A percentile compares a stretch with the other conserved stretches of the same genome.
phyloP scores from a whole-genome alignment of 2,329 filamentous ascomycete species.

The Stachybotrys chlorohalonatus region DNA sequence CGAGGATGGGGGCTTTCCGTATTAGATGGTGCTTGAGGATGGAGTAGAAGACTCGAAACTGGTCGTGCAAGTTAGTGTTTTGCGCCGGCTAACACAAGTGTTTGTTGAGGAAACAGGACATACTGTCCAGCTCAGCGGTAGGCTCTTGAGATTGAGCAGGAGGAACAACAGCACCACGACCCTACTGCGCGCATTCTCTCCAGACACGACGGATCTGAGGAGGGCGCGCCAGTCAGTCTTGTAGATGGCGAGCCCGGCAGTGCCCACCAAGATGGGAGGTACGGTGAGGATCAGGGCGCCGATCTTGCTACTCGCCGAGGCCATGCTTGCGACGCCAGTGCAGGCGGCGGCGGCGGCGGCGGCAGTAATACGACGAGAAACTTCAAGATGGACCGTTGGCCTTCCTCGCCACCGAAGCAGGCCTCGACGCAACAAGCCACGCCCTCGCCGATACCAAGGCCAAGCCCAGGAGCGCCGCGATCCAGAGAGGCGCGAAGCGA shows the following conservation, averaged over 20 bases:
- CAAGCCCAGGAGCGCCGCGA: constrained; percentile 21
- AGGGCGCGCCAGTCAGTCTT: constrained; percentile 31
- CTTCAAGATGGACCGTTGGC: not conserved
- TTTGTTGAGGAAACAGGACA: constrained; percentile 15
- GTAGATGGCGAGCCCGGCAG: constrained; percentile 37
- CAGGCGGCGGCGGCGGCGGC: constrained; percentile 11
- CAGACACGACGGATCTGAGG: constrained; percentile 38
- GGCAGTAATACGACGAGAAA: not conserved
- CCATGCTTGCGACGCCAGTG: constrained; percentile 13
- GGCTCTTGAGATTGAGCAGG: constrained; percentile 60
- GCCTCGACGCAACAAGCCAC: not conserved
- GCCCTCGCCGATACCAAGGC: not conserved
- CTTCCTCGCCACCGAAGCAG: not conserved
- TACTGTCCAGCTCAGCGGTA: constrained; percentile 72
- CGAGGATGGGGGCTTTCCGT: constrained; percentile 37
- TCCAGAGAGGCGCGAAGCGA: constrained; percentile 32
- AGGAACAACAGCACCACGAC: constrained; percentile 46
- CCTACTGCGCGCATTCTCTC: constrained; percentile 43
- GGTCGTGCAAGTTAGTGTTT: not conserved
- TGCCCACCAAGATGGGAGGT: constrained; percentile 31
- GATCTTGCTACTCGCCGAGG: constrained; percentile 22
- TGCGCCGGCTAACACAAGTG: not conserved
- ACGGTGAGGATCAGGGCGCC: constrained; percentile 21
- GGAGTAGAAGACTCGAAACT: constrained; percentile 51
- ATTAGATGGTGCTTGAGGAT: constrained; percentile 45